A percentile compares a stretch with the other conserved stretches of the same genome.
phyloP scores from a whole-genome alignment of 208 protist genomes.

The Kentomonas sorsogonicus region DNA sequence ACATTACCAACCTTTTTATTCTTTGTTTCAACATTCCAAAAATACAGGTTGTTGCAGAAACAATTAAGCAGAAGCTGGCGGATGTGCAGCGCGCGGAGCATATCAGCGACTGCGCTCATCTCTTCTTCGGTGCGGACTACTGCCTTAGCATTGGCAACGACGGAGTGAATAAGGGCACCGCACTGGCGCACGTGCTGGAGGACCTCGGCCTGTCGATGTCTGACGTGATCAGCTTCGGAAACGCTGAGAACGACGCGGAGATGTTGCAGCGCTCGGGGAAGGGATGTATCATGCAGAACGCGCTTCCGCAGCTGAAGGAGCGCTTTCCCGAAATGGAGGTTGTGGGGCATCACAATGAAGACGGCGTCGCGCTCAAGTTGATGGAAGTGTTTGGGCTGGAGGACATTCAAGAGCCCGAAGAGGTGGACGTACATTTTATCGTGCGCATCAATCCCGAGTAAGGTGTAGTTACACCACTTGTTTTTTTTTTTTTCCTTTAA shows the following conservation, averaged over 20 bases:
- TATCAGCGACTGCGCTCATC: too few species aligned
- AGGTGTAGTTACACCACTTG: not conserved
- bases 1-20: conserved; percentile 63
- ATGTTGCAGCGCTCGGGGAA: conserved; percentile 56
- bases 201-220: conserved; percentile 34
- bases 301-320: conserved; percentile 38
- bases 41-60: conserved; percentile 20
- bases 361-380: conserved; percentile 61
- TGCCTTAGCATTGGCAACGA: conserved; percentile 57
- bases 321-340: conserved; percentile 55
- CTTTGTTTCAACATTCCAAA: conserved; percentile 53
- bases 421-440: too few species aligned
- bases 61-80: conserved; percentile 25
- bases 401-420: too few species aligned
- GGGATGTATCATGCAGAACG: conserved; percentile 71
- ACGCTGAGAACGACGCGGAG: conserved; percentile 65
- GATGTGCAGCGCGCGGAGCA: too few species aligned
- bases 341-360: conserved; percentile 51
- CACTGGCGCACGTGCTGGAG: conserved; percentile 44
- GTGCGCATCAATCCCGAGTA: not conserved
- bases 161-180: conserved; percentile 55
- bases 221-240: conserved; percentile 68
- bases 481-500: not conserved
- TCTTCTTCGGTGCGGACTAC: conserved; percentile 34
- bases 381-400: conserved; percentile 45